Evolutionary conservation across 257 asterid genomes (phyloP).

Genomic region (Nicotiana tabacum): DNA sequence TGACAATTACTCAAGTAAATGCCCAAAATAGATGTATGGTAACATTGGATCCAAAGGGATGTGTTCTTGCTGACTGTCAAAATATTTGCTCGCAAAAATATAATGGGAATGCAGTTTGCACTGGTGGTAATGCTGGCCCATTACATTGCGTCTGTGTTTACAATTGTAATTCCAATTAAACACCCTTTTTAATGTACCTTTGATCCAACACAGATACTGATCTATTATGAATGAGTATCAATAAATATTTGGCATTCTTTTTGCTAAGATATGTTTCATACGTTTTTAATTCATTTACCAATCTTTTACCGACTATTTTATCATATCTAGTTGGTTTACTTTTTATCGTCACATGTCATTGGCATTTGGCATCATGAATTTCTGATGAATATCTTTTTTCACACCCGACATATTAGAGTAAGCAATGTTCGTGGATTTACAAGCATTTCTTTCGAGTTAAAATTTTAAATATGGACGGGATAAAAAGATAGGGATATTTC

Average conservation of each 20-base stretch:
- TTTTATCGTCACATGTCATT: too few relatives aligned
- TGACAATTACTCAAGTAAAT: neutral
- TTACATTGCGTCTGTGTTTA: neutral
- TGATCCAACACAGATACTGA: too few relatives aligned
- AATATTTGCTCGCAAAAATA: neutral
- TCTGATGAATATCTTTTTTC: too few relatives aligned
- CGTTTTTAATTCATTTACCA: neutral
- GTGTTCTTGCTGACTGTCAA: neutral
- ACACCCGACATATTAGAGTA: too few relatives aligned
- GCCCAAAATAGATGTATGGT: neutral
- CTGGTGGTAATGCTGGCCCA: neutral
- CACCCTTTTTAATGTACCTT: neutral
- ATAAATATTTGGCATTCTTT: too few relatives aligned
- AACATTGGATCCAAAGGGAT: neutral
- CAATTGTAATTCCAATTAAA: neutral
- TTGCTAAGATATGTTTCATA: neutral
- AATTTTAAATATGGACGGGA: too few relatives aligned
- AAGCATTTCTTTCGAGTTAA: too few relatives aligned
- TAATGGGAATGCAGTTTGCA: neutral
- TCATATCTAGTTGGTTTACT: too few relatives aligned
- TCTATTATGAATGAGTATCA: neutral
- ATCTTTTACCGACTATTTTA: too few relatives aligned
- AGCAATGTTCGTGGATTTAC: too few relatives aligned
- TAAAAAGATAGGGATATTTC: too few relatives aligned
- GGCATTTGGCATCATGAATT: too few relatives aligned